Conservation (phyloP, 1,284 basidiomycete species). For the Tilletiopsis washingtonensis region DNA sequence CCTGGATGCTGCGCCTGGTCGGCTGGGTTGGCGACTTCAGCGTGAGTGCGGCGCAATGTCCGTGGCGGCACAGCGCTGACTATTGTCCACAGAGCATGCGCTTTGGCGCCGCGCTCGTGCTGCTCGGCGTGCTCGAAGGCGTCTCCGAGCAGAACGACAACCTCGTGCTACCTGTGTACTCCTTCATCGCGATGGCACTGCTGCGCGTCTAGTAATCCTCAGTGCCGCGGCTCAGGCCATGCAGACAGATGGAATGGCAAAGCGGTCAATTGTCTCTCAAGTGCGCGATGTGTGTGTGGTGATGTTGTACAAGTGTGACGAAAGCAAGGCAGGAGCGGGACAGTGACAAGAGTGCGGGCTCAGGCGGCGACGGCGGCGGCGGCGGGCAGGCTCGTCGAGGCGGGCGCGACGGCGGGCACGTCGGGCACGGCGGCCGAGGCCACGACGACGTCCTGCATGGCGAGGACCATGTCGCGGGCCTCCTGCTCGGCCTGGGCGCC, state of each 20-base stretch:
- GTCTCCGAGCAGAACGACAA: conserved; percentile 46
- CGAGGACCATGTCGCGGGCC: conserved; percentile 10
- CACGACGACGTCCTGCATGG: conserved; percentile 16
- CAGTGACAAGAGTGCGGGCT: too few relatives aligned
- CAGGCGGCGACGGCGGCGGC: too few relatives aligned
- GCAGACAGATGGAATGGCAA: too few relatives aligned
- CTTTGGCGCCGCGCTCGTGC: conserved; percentile 7
- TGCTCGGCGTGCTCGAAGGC: conserved; percentile 40
- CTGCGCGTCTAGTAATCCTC: conserved; percentile 27
- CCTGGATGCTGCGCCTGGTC: conserved; percentile 62
- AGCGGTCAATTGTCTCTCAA: too few relatives aligned
- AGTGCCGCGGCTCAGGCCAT: too few relatives aligned
- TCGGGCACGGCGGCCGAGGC: conserved; percentile 81
- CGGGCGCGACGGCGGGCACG: conserved; percentile 88
- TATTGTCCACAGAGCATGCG: not conserved
- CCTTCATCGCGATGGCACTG: conserved; percentile 25
- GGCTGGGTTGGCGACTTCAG: conserved; percentile 50
- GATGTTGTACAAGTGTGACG: too few relatives aligned
- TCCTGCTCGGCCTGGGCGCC: conserved; percentile 16
- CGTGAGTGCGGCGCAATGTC: conserved; percentile 6
- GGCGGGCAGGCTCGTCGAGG: conserved; percentile 52
- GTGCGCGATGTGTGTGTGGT: too few relatives aligned
- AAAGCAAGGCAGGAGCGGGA: too few relatives aligned
- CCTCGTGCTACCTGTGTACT: conserved; percentile 39
- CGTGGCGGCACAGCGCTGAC: not conserved